Conservation (phyloP, 306 rosid species). For the Elaeagnus macrophylla region DNA sequence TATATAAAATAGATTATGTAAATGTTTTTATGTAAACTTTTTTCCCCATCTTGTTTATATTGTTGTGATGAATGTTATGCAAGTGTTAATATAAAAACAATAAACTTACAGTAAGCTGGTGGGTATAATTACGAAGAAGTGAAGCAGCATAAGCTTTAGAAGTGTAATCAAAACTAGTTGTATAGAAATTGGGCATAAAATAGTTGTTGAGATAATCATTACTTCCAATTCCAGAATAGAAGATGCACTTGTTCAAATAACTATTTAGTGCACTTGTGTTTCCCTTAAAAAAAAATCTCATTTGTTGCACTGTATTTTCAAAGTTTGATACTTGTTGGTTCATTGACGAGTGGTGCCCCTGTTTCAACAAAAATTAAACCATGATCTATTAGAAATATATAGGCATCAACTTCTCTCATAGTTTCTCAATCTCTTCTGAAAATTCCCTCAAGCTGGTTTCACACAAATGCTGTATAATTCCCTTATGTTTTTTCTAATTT, state of each 20-base stretch:
- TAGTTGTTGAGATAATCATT: constrained; percentile 89
- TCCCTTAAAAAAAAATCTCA: constrained; percentile 62
- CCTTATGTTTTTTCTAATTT: too few species aligned
- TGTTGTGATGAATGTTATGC: neutral
- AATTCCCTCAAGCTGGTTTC: too few species aligned
- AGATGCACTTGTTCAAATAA: constrained; percentile 57
- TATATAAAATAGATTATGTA: neutral
- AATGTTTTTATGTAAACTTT: too few species aligned
- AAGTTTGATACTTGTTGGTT: constrained; percentile 53
- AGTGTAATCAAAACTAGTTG: constrained; percentile 48
- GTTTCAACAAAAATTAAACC: neutral
- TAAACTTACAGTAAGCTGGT: constrained; percentile 48
- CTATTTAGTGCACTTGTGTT: constrained; percentile 38
- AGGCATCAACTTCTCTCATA: too few species aligned
- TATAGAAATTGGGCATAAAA: constrained; percentile 71
- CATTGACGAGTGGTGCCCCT: constrained; percentile 81
- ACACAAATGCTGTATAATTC: too few species aligned
- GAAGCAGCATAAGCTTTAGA: constrained; percentile 40
- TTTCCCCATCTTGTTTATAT: too few species aligned
- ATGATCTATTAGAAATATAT: too few species aligned
- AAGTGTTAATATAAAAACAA: neutral
- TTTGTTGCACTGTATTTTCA: constrained; percentile 44
- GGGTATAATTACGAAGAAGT: constrained; percentile 62
- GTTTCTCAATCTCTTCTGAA: too few species aligned
- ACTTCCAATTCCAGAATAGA: constrained; percentile 83